A percentile compares a stretch with the other conserved stretches of the same genome.
phyloP scores from a whole-genome alignment of 2,329 filamentous ascomycete genomes.

The Curvularia eragrostidis region DNA sequence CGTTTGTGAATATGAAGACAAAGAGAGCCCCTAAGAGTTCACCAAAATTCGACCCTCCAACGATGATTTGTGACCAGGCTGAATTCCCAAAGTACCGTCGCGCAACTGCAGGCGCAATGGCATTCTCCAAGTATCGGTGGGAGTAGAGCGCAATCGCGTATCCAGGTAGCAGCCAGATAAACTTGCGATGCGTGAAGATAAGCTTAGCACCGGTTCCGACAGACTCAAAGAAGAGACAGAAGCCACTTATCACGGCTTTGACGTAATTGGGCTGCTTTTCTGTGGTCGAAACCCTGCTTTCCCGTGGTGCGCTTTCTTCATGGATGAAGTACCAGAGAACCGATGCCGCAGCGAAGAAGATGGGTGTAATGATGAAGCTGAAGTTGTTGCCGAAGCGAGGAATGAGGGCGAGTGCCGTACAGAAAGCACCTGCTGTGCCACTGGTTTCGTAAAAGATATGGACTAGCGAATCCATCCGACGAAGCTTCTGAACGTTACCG shows the following conservation, averaged over 20 bases:
- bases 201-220: conserved; percentile 56
- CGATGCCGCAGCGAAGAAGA: conserved; percentile 55
- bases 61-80: conserved; percentile 59
- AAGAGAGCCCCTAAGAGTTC: conserved; percentile 58
- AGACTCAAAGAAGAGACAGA: conserved; percentile 56
- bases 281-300: conserved; percentile 29
- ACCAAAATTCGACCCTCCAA: conserved; percentile 60
- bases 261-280: conserved; percentile 46
- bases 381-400: conserved; percentile 60
- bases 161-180: conserved; percentile 59
- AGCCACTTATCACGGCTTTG: conserved; percentile 50
- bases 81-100: conserved; percentile 57
- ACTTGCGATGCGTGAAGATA: conserved; percentile 56
- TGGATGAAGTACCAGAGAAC: conserved; percentile 57
- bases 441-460: conserved; percentile 60
- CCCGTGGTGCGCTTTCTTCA: conserved; percentile 46
- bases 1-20: conserved; percentile 59
- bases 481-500: conserved; percentile 58
- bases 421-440: conserved; percentile 57
- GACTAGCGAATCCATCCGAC: conserved; percentile 56
- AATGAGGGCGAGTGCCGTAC: conserved; percentile 59
- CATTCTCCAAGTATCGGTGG: conserved; percentile 60
- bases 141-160: conserved; percentile 60
- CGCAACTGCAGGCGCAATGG: conserved; percentile 56
- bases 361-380: conserved; percentile 59